Base-by-base conservation (phyloP, 1,284 basidiomycete species). In the Ganoderma sp. region DNA sequence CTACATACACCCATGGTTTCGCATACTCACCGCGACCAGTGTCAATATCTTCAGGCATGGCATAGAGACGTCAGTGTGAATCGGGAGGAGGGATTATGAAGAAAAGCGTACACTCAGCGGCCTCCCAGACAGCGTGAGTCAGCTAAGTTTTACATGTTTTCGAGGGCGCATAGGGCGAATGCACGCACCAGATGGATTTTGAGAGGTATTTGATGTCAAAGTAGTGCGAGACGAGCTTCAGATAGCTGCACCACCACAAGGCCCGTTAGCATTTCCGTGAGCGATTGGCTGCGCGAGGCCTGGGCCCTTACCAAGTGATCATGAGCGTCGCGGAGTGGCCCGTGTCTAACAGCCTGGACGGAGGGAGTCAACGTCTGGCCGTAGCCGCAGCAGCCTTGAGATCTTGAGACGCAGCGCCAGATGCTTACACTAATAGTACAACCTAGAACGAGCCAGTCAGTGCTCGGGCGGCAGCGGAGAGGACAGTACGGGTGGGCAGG, bases 161-260 rank as follows among this genome's bases (percentile, higher is more conserved):
- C 15, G 6, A 39, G 37, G 7, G 37, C 37, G 8, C 0, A 39
- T 39, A 22, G 22, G 14, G 43, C 12, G 22, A 22, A 3, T 1
- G 1, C 12, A 52, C 48, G 12, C n/a, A 52, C 48, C 48, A 52
- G 22, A 52, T 52, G 48, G 48, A 52, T 22, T 52, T 52, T 14
- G 8, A 10, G 2, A 52, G 22, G 48, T 52, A 52, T 8, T 12
- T 12, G 6, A 52, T 12, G 48, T 52, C 48, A 22, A 52, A 52
- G 25, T 52, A 52, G 48, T 52, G 48, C 7, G n/a, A 22, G 48
- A 52, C 22, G n/a, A 52, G 48, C 48, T 52, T 52, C 48, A 52
- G 25, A 52, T 52, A 52, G 48, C 48, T 52, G 9, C 48, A 14
- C 48, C 48, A 52, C 48, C 48, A 6, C 22, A 52, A 52, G 22